A percentile compares a stretch with the other conserved stretches of the same genome.
Evolutionary conservation across 768 basidiomycete genomes (phyloP).

Genomic region (Candolleomyces eurysporus): DNA sequence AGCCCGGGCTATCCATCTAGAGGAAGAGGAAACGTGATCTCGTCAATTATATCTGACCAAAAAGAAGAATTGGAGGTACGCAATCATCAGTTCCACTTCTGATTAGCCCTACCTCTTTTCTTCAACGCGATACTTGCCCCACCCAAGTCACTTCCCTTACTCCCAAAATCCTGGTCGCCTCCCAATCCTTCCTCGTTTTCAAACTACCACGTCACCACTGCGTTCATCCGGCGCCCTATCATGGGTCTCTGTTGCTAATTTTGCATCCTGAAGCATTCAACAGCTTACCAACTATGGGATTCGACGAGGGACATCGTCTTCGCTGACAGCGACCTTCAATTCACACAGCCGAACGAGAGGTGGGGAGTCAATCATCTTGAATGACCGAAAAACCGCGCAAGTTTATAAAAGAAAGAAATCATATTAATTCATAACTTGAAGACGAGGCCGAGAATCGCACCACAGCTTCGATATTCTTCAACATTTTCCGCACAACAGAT

Average conservation of each 20-base stretch:
- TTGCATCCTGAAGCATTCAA: too few relatives aligned
- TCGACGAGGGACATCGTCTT: too few relatives aligned
- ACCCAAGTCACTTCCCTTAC: conserved; percentile 12
- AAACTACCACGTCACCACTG: conserved; percentile 70
- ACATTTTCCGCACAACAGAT: conserved; percentile 71
- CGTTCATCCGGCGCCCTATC: conserved; percentile 38
- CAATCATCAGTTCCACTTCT: conserved; percentile 31
- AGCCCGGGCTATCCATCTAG: conserved; percentile 71
- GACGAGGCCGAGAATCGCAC: conserved; percentile 31
- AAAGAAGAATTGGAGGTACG: conserved; percentile 7
- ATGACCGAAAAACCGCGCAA: too few relatives aligned
- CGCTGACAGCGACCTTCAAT: conserved; percentile 20
- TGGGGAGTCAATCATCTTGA: conserved; percentile 35
- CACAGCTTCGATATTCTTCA: conserved; percentile 49
- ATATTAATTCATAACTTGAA: background rate
- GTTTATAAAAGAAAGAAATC: background rate
- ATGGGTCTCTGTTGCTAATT: conserved; percentile 12
- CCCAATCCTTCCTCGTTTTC: conserved; percentile 48
- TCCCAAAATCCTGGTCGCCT: conserved; percentile 39
- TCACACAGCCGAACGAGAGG: conserved; percentile 57
- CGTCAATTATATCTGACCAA: background rate
- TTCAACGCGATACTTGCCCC: background rate
- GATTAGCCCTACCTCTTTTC: conserved; percentile 6
- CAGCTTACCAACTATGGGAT: too few relatives aligned
- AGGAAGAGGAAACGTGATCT: conserved; percentile 3